These are phyloP conservation scores for Dorcoceras hygrometricum DNA, from an alignment of 257 asterid genomes.

Conservation along the genomic window DNA sequence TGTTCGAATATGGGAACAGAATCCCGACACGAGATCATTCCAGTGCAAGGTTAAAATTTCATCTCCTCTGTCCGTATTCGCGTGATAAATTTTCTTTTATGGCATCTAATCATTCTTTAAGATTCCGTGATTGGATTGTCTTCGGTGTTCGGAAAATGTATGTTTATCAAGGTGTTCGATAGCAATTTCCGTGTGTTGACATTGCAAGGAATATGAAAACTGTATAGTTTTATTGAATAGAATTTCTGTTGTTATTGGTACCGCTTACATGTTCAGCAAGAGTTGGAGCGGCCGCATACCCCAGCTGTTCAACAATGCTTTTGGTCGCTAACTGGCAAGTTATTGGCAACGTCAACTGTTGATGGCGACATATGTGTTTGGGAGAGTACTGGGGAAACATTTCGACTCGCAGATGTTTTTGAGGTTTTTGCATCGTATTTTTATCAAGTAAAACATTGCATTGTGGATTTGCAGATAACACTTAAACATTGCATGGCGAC, in stretches of 20 bases:
- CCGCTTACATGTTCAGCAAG: slow-evolving; percentile 52
- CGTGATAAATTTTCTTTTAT: neutral
- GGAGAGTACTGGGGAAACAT: neutral
- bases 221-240: neutral
- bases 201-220: neutral
- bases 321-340: slow-evolving; percentile 68
- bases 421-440: neutral
- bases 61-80: neutral
- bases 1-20: slow-evolving; percentile 79
- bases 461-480: neutral
- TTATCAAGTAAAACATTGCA: neutral
- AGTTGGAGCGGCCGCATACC: slow-evolving; percentile 67
- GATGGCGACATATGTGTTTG: neutral
- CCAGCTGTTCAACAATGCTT: slow-evolving; percentile 78
- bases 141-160: no score
- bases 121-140: neutral
- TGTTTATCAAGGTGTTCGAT: no score
- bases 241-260: neutral
- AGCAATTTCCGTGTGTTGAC: no score
- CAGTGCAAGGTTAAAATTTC: slow-evolving; percentile 59
- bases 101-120: neutral
- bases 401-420: neutral
- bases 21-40: slow-evolving; percentile 49
- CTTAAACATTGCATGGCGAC: no score
- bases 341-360: slow-evolving; percentile 43